These are phyloP conservation scores for Strigomonas galati DNA, from an alignment of 208 protist species.

Conservation along the genomic window DNA sequence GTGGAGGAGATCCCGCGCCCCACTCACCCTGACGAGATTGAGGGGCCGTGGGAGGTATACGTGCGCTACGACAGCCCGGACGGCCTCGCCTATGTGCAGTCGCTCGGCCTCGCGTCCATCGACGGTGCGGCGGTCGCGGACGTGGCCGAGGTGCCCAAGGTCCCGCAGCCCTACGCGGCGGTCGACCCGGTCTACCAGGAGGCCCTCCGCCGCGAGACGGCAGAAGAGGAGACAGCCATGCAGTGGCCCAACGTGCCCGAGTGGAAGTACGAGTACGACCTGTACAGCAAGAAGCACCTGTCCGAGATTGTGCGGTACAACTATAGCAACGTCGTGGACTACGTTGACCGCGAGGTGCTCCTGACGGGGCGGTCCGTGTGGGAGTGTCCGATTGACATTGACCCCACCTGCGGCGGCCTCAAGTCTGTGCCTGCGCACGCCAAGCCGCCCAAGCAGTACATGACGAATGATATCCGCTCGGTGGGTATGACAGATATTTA, in stretches of 20 bases:
- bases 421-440: slow-evolving; percentile 81
- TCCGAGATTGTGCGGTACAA: slow-evolving; percentile 85
- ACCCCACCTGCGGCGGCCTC: slow-evolving; percentile 76
- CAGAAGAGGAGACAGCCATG: slow-evolving; percentile 77
- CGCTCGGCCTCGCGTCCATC: slow-evolving; percentile 50
- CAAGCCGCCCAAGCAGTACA: slow-evolving; percentile 67
- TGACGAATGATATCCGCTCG: slow-evolving; percentile 49
- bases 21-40: slow-evolving; percentile 87
- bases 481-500: slow-evolving; percentile 82
- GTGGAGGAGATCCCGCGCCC: slow-evolving; percentile 66
- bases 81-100: slow-evolving; percentile 62
- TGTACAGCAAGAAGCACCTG: slow-evolving; percentile 65
- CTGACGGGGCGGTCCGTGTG: slow-evolving; percentile 87
- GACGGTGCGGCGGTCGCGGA: slow-evolving; percentile 63
- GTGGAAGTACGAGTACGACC: slow-evolving; percentile 88
- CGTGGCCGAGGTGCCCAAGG: slow-evolving; percentile 30
- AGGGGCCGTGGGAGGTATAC: slow-evolving; percentile 79
- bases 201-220: slow-evolving; percentile 61
- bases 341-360: slow-evolving; percentile 88
- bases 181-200: slow-evolving; percentile 76
- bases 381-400: slow-evolving; percentile 88
- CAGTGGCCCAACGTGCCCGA: slow-evolving; percentile 83
- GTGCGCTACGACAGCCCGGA: slow-evolving; percentile 79
- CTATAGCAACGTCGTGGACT: slow-evolving; percentile 91
- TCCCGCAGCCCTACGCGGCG: slow-evolving; percentile 50